These are phyloP conservation scores for Colletotrichum theobromicola DNA, from an alignment of 2,329 filamentous ascomycete species.

Conservation along the genomic window DNA sequence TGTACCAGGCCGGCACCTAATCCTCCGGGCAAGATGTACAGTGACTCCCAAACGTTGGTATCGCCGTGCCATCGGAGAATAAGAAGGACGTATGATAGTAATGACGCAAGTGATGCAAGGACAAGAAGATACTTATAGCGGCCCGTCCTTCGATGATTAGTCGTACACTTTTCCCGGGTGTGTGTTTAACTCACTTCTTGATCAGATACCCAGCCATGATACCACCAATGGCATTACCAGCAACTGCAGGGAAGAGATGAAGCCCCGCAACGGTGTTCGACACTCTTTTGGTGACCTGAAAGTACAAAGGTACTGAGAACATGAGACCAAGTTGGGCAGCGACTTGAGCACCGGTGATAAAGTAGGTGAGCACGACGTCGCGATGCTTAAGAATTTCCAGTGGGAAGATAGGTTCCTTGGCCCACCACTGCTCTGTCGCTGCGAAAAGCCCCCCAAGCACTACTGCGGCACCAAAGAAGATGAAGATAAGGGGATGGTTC, in stretches of 20 bases:
- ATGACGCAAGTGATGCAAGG: constrained; percentile 53
- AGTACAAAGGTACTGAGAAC: constrained; percentile 73
- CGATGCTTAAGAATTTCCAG: constrained; percentile 56
- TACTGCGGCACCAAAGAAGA: constrained; percentile 36
- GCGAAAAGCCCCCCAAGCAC: constrained; percentile 12
- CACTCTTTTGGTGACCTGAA: constrained; percentile 64
- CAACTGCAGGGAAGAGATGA: constrained; percentile 70
- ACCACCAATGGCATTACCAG: constrained; percentile 70
- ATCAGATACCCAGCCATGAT: constrained; percentile 64
- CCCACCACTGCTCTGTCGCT: constrained; percentile 30
- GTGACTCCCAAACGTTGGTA: constrained; percentile 58
- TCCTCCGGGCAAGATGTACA: constrained; percentile 63
- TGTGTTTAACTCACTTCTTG: constrained; percentile 37
- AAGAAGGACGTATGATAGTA: constrained; percentile 56
- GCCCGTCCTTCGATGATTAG: constrained; percentile 51
- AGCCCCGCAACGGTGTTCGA: constrained; percentile 63
- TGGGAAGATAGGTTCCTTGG: constrained; percentile 63
- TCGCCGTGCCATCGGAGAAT: constrained; percentile 64
- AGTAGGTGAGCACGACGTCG: constrained; percentile 58
- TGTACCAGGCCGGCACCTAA: constrained; percentile 46
- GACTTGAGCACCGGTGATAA: constrained; percentile 57
- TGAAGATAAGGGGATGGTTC: constrained; percentile 51
- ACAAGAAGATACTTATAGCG: constrained; percentile 62
- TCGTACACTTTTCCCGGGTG: not conserved
- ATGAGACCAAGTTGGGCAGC: constrained; percentile 59